Conservation (phyloP, 2,329 filamentous ascomycete species). For the Aureobasidium pullulans region DNA sequence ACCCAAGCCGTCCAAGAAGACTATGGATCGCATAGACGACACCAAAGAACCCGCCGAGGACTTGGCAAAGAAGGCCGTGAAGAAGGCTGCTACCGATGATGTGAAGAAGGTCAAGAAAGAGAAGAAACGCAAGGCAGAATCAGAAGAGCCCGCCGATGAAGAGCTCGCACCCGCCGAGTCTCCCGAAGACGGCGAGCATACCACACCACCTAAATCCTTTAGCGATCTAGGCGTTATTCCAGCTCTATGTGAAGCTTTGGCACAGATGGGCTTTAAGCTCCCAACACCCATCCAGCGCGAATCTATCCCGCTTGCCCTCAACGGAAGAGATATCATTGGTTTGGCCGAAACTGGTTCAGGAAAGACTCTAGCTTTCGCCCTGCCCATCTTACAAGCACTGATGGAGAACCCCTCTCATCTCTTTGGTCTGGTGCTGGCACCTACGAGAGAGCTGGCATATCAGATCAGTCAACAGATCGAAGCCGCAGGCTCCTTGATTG, state of each 20-base stretch:
- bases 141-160: constrained; percentile 17
- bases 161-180: constrained; percentile 21
- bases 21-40: constrained; percentile 13
- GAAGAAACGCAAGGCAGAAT: constrained; percentile 11
- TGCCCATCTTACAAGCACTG: constrained; percentile 85
- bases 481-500: constrained; percentile 77
- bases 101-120: constrained; percentile 24
- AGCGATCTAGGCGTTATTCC: constrained; percentile 74
- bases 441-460: constrained; percentile 85
- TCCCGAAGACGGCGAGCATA: constrained; percentile 22
- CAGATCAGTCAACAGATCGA: constrained; percentile 88
- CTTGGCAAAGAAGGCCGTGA: not conserved
- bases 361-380: constrained; percentile 90
- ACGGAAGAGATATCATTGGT: constrained; percentile 81
- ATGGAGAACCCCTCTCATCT: constrained; percentile 80
- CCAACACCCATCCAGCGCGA: constrained; percentile 86
- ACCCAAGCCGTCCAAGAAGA: constrained; percentile 14
- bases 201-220: constrained; percentile 50
- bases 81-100: constrained; percentile 20
- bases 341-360: constrained; percentile 92
- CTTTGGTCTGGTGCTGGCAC: constrained; percentile 84
- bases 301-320: constrained; percentile 72
- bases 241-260: constrained; percentile 81
- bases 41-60: not conserved
- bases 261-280: constrained; percentile 68